phyloP scores from a whole-genome alignment of 163 green algal genomes.

The Prototheca wickerhamii region DNA sequence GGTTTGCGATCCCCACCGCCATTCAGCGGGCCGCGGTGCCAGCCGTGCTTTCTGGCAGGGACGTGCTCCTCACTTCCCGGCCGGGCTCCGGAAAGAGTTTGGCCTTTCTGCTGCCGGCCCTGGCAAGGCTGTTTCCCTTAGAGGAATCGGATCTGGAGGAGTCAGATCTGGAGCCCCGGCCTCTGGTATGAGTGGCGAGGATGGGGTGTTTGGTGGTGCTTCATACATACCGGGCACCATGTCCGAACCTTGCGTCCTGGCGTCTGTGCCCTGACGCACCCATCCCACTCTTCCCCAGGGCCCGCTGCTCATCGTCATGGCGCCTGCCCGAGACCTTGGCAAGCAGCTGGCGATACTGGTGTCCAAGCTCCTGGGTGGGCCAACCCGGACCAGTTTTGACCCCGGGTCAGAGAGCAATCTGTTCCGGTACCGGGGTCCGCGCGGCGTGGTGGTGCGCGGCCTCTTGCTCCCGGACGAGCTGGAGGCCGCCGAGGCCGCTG shows the following conservation, averaged over 20 bases:
- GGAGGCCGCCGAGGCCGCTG: slow-evolving; percentile 16
- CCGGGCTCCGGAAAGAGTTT: slow-evolving; percentile 74
- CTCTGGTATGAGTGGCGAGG: no score
- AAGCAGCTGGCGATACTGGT: slow-evolving; percentile 63
- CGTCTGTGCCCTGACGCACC: neutral
- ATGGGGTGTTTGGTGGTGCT: no score
- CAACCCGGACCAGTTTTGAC: slow-evolving; percentile 34
- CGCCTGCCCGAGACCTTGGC: slow-evolving; percentile 77
- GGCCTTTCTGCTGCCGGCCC: slow-evolving; percentile 56
- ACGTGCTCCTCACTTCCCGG: slow-evolving; percentile 52
- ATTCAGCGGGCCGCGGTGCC: neutral
- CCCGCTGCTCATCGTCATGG: slow-evolving; percentile 62
- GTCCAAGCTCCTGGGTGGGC: slow-evolving; percentile 71
- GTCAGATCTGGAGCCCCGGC: no score
- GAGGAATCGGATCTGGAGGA: slow-evolving; percentile 39
- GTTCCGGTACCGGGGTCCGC: slow-evolving; percentile 65
- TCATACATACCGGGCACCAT: no score
- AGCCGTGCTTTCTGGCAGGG: slow-evolving; percentile 33
- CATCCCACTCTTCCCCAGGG: slow-evolving; percentile 18
- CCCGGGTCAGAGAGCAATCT: slow-evolving; percentile 70
- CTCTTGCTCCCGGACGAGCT: slow-evolving; percentile 70
- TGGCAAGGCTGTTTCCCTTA: no score
- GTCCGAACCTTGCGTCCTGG: no score
- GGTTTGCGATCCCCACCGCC: slow-evolving; percentile 56
- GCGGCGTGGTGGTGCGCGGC: slow-evolving; percentile 61